Conservation (phyloP, 768 basidiomycete genomes). For the Dendrothele bispora region DNA sequence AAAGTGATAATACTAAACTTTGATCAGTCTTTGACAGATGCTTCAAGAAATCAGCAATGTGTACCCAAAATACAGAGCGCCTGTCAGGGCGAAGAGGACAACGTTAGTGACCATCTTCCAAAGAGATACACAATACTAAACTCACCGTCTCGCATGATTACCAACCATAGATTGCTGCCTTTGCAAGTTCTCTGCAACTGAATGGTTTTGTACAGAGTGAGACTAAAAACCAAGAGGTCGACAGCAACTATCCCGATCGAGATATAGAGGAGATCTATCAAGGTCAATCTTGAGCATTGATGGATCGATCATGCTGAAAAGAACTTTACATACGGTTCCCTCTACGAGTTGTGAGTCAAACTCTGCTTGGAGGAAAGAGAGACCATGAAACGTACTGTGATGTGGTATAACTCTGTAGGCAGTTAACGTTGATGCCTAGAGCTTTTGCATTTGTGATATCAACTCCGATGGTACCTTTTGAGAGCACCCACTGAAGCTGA, state of each 20-base stretch:
- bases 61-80: background rate
- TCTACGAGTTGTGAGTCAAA: too few relatives aligned
- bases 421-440: background rate
- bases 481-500: background rate
- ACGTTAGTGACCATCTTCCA: too few relatives aligned
- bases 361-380: too few relatives aligned
- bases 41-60: too few relatives aligned
- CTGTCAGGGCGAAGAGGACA: too few relatives aligned
- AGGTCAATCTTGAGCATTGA: too few relatives aligned
- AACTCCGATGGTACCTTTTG: background rate
- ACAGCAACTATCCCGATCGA: conserved; percentile 3
- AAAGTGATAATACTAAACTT: conserved; percentile 3
- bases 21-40: background rate
- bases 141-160: conserved; percentile 8
- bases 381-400: background rate
- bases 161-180: background rate
- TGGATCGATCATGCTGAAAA: background rate
- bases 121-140: too few relatives aligned
- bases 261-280: background rate
- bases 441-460: background rate
- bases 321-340: conserved; percentile 5
- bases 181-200: background rate
- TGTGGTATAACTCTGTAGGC: background rate
- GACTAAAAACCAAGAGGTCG: background rate
- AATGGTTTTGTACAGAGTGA: conserved; percentile 4